These are phyloP conservation scores for Amphibolis antarctica DNA, from an alignment of 106 monocot genomes.

Conservation along the genomic window DNA sequence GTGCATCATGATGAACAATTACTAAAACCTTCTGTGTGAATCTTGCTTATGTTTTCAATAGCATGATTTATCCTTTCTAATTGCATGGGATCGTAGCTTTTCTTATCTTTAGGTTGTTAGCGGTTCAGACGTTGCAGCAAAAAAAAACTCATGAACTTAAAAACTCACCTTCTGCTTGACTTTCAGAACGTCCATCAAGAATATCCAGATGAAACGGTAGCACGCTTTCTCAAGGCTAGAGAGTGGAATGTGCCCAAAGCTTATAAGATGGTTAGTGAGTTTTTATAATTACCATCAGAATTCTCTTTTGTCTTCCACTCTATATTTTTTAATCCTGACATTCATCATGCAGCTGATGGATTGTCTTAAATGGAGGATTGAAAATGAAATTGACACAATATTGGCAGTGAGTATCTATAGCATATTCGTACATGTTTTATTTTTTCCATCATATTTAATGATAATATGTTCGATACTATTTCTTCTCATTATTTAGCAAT, in stretches of 20 bases:
- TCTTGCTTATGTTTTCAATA: not conserved
- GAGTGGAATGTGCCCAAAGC: conserved; percentile 78
- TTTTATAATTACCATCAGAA: not conserved
- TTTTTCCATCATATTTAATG: not conserved
- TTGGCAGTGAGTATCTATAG: conserved; percentile 58
- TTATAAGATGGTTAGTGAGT: conserved; percentile 56
- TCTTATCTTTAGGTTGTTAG: not conserved
- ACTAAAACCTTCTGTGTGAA: not conserved
- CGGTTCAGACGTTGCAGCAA: not conserved
- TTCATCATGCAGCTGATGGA: conserved; percentile 45
- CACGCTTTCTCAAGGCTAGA: conserved; percentile 78
- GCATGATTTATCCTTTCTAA: not conserved
- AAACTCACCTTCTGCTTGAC: not conserved
- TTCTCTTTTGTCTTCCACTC: not conserved
- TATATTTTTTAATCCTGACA: not conserved
- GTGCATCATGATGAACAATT: not conserved
- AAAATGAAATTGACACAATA: conserved; percentile 67
- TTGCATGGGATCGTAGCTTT: not conserved
- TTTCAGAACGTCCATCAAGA: conserved; percentile 83
- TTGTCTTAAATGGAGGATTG: conserved; percentile 81
- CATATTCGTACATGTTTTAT: not conserved
- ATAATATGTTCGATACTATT: not conserved
- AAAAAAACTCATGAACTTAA: not conserved
- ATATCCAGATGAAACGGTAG: conserved; percentile 48
- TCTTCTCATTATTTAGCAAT: not conserved